Percentiles rank a stretch among this genome's conserved stretches.
Conservation (phyloP, 495 filamentous ascomycete genomes). For the Jackrogersella multiformis region DNA sequence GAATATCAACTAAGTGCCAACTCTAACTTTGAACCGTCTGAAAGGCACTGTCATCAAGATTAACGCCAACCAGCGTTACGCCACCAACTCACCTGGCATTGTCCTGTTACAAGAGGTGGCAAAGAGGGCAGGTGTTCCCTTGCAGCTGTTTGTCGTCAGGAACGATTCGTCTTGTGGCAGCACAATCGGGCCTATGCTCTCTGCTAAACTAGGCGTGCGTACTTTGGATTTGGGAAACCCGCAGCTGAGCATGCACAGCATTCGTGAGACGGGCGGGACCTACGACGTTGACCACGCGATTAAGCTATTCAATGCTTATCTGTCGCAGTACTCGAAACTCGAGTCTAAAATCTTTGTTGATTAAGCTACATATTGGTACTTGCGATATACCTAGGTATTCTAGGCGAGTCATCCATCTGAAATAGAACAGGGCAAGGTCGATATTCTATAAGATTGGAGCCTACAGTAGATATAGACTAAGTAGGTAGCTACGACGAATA, state of each 20-base stretch:
- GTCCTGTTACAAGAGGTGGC: constrained; percentile 90
- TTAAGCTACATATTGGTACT: constrained; percentile 35
- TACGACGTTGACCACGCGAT: constrained; percentile 90
- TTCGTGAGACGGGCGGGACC: constrained; percentile 87
- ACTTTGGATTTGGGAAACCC: constrained; percentile 95
- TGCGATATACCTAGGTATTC: not conserved
- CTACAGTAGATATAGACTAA: not conserved
- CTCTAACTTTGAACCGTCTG: not conserved
- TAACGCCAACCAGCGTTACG: constrained; percentile 96
- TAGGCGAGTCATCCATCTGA: not conserved
- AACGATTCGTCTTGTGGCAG: constrained; percentile 95
- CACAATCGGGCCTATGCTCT: constrained; percentile 96
- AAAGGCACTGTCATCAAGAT: constrained; percentile 90
- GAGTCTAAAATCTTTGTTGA: constrained; percentile 86
- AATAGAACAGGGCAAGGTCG: not conserved
- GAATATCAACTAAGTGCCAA: not conserved
- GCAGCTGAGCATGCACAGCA: constrained; percentile 97
- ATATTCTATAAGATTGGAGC: not conserved
- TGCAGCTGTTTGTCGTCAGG: constrained; percentile 95
- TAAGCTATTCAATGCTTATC: constrained; percentile 87
- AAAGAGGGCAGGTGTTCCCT: constrained; percentile 71
- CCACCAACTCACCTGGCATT: constrained; percentile 94
- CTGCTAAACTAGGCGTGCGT: constrained; percentile 81
- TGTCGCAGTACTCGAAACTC: constrained; percentile 80
- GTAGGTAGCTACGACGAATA: not conserved